Conservation (phyloP, 164 flowering plant species). For the Liquidambar formosana region DNA sequence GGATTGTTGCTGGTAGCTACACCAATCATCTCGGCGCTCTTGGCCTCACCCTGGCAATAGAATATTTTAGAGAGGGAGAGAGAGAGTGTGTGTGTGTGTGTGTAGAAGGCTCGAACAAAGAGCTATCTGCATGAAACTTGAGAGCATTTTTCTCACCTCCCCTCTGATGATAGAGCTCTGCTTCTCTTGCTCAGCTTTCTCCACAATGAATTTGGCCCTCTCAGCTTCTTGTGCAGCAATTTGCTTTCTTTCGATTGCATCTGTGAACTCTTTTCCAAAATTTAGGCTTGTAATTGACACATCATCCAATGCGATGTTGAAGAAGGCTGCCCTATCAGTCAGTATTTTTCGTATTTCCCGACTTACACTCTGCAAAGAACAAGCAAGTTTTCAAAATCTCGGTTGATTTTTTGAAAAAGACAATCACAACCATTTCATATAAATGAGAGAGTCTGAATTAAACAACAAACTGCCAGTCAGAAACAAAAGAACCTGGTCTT, state of each 20-base stretch:
- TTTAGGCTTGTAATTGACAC: slow-evolving; percentile 57
- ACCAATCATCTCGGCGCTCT: slow-evolving; percentile 65
- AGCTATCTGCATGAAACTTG: too few species aligned
- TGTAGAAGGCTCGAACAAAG: too few species aligned
- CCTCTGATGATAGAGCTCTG: slow-evolving; percentile 61
- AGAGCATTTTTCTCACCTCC: slow-evolving; percentile 34
- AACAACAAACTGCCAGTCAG: too few species aligned
- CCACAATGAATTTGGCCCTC: slow-evolving; percentile 61
- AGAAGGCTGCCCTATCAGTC: slow-evolving; percentile 52
- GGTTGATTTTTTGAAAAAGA: too few species aligned
- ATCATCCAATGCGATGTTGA: slow-evolving; percentile 67
- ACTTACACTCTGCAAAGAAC: slow-evolving; percentile 43
- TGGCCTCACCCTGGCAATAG: slow-evolving; percentile 58
- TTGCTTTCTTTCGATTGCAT: slow-evolving; percentile 66
- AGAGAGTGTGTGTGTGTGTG: too few species aligned
- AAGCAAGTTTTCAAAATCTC: not conserved
- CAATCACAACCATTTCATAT: too few species aligned
- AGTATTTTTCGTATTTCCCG: slow-evolving; percentile 53
- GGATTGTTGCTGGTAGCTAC: slow-evolving; percentile 58
- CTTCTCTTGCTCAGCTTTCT: slow-evolving; percentile 73
- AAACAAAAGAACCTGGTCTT: too few species aligned
- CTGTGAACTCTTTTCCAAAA: slow-evolving; percentile 60
- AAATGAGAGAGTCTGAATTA: not conserved
- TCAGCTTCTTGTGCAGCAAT: slow-evolving; percentile 68
- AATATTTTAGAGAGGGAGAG: too few species aligned